Conservation (phyloP, 1,284 basidiomycete species). For the Ceratobasidium sp. region DNA sequence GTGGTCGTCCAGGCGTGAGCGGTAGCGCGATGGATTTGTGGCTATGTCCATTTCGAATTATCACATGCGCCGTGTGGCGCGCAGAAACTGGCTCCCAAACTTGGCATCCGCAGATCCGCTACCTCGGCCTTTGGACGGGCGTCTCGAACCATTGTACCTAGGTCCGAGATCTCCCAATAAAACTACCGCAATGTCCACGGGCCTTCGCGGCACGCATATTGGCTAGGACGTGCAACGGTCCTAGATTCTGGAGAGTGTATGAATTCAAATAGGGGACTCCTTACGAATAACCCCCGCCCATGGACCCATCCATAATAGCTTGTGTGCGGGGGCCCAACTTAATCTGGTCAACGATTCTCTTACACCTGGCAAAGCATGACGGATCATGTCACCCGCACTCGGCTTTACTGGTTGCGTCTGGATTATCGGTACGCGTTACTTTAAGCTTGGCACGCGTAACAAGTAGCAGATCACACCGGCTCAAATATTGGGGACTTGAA, state of each 20-base stretch:
- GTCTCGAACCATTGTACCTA: background rate
- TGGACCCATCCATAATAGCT: background rate
- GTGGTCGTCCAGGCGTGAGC: conserved; percentile 20
- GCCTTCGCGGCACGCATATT: no score
- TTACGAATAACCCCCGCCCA: no score
- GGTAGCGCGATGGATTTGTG: conserved; percentile 5
- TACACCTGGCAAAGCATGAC: background rate
- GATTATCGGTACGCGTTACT: no score
- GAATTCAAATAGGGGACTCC: conserved; percentile 1
- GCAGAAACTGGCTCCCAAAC: background rate
- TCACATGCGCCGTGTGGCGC: conserved; percentile 12
- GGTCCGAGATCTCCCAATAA: no score
- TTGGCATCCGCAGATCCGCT: background rate
- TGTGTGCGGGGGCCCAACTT: background rate
- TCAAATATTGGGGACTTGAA: no score
- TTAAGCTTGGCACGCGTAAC: no score
- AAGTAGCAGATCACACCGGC: no score
- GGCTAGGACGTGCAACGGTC: background rate
- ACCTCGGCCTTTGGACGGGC: background rate
- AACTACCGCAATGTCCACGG: no score
- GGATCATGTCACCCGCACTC: background rate
- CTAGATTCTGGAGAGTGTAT: background rate
- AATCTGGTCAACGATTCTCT: background rate
- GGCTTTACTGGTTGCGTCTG: background rate
- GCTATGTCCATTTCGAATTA: background rate